Conservation (phyloP, 352 stramenopile species). For the Phytophthora hybrid region DNA sequence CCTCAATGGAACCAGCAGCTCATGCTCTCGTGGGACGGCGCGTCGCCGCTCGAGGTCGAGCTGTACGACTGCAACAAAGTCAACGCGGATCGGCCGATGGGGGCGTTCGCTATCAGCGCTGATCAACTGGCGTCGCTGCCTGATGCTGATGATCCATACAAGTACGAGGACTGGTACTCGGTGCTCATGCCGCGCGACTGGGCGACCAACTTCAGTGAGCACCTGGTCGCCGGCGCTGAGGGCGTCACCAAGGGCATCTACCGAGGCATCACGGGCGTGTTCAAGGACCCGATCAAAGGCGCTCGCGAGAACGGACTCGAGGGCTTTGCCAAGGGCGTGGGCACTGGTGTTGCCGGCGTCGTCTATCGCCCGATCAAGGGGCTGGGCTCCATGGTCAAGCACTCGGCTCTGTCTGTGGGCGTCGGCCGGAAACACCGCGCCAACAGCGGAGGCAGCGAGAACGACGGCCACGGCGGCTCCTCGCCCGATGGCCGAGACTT, state of each 20-base stretch:
- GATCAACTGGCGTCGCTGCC: conserved; percentile 51
- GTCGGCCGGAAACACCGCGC: conserved; percentile 53
- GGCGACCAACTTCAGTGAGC: conserved; percentile 81
- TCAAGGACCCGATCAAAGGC: conserved; percentile 82
- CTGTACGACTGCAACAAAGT: conserved; percentile 82
- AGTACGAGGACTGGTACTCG: conserved; percentile 60
- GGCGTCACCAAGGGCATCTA: conserved; percentile 76
- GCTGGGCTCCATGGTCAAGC: conserved; percentile 79
- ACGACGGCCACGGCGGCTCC: conserved; percentile 31
- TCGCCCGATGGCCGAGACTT: conserved; percentile 40
- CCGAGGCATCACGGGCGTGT: conserved; percentile 76
- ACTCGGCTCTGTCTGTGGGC: conserved; percentile 74
- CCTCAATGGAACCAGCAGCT: conserved; percentile 76
- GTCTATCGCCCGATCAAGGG: conserved; percentile 80
- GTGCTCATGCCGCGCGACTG: conserved; percentile 74
- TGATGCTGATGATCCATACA: too few species aligned
- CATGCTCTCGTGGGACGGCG: conserved; percentile 83
- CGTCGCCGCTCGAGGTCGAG: conserved; percentile 68
- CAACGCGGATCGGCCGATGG: conserved; percentile 70
- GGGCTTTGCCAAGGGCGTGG: conserved; percentile 79
- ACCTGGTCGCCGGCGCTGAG: conserved; percentile 82
- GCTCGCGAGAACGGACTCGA: conserved; percentile 76
- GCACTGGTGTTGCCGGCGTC: conserved; percentile 71
- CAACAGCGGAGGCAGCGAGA: conserved; percentile 40
- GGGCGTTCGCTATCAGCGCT: conserved; percentile 56